Percentiles rank a stretch among this genome's conserved stretches.
phyloP scores from a whole-genome alignment of 1,139 yeast genomes.

The Hemisphaericaspora lyxosophila region DNA sequence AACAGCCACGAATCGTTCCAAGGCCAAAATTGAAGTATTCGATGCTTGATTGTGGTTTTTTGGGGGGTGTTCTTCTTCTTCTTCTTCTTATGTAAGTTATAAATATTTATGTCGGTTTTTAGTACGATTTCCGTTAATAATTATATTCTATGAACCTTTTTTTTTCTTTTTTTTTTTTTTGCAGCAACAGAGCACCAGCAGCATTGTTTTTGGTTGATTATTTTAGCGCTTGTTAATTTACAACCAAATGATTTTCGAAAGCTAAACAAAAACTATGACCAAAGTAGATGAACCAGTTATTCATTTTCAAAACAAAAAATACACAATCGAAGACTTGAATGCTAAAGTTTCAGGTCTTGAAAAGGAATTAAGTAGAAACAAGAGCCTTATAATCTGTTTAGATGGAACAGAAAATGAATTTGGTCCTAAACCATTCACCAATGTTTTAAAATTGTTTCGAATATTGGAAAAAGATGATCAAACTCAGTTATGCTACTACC shows the following conservation, averaged over 20 bases:
- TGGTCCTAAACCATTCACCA: slow-evolving; percentile 56
- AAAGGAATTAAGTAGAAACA: slow-evolving; percentile 1
- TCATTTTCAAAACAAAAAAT: slow-evolving; percentile 5
- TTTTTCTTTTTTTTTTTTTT: slow-evolving; percentile 5
- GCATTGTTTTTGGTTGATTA: not conserved
- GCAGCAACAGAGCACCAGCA: slow-evolving; percentile 6
- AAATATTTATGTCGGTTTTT: not conserved
- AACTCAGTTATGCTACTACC: slow-evolving; percentile 57
- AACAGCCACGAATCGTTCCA: slow-evolving; percentile 64
- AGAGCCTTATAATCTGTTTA: slow-evolving; percentile 47
- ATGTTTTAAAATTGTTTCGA: slow-evolving; percentile 53
- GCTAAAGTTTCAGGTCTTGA: not conserved
- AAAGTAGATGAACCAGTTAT: slow-evolving; percentile 4
- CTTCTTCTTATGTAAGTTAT: not conserved
- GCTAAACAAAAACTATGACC: not conserved
- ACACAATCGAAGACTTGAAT: slow-evolving; percentile 4
- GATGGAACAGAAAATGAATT: slow-evolving; percentile 65
- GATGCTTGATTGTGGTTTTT: slow-evolving; percentile 24
- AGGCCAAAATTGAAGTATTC: slow-evolving; percentile 75
- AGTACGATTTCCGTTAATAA: not conserved
- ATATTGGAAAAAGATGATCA: slow-evolving; percentile 47
- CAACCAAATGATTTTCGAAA: no score
- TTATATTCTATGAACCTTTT: not conserved
- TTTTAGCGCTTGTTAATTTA: no score
- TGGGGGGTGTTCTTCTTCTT: not conserved